Conservation (phyloP, 2,329 filamentous ascomycete genomes). For the Thermothelomyces thermophilus region DNA sequence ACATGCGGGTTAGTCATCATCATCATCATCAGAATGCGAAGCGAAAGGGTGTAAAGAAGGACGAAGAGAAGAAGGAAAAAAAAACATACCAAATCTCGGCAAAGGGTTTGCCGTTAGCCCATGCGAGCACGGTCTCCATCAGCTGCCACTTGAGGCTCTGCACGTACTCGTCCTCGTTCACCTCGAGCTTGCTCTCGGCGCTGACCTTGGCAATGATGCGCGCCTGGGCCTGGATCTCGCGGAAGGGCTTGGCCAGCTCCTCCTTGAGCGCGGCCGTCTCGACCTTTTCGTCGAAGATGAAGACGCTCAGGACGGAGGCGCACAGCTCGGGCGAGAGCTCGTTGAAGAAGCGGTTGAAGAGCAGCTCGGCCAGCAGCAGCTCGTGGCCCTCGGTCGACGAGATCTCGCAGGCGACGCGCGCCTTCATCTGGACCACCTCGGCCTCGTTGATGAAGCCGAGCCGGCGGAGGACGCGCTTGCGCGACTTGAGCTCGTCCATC, state of each 20-base stretch:
- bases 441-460: conserved; percentile 93
- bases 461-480: conserved; percentile 89
- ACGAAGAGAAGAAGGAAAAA: not conserved
- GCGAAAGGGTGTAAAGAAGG: not conserved
- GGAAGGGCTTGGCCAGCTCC: conserved; percentile 76
- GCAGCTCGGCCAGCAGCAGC: conserved; percentile 80
- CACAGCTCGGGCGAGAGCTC: conserved; percentile 82
- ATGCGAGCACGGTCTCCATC: conserved; percentile 92
- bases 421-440: conserved; percentile 94
- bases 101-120: conserved; percentile 87
- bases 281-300: conserved; percentile 96
- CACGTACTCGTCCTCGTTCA: conserved; percentile 95
- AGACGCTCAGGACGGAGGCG: conserved; percentile 81
- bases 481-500: conserved; percentile 90
- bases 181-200: conserved; percentile 82
- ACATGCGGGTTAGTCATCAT: not conserved
- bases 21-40: too few species aligned
- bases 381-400: conserved; percentile 88
- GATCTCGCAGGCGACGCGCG: conserved; percentile 94
- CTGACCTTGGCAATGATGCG: conserved; percentile 87
- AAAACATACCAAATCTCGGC: conserved; percentile 82
- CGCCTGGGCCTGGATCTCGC: conserved; percentile 82
- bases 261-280: conserved; percentile 72
- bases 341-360: conserved; percentile 98
- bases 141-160: conserved; percentile 86